Evolutionary conservation across 2,329 filamentous ascomycete genomes (phyloP).

Genomic region (Coleophoma eucalyptorum): DNA sequence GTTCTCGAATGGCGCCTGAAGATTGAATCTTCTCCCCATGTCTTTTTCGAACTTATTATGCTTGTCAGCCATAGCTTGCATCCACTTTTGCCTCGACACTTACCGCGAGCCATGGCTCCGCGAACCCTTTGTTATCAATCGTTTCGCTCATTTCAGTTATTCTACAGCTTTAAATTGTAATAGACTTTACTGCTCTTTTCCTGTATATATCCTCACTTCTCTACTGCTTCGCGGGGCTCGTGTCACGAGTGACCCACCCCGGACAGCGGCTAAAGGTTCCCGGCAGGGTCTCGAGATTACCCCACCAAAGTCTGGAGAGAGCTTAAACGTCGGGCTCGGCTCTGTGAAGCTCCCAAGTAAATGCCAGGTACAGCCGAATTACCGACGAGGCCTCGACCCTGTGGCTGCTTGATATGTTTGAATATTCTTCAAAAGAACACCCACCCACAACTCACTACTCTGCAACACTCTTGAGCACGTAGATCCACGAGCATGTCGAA

Average conservation of each 20-base stretch:
- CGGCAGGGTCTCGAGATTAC: background rate
- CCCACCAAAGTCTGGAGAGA: background rate
- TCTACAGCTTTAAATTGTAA: too few species aligned
- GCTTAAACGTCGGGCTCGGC: conserved; percentile 8
- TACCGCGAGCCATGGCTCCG: conserved; percentile 10
- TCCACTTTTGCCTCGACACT: background rate
- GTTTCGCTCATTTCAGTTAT: background rate
- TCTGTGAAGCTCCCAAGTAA: background rate
- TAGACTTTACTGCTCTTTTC: too few species aligned
- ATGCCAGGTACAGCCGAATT: background rate
- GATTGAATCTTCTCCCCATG: conserved; percentile 6
- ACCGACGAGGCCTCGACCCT: background rate
- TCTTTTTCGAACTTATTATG: conserved; percentile 11
- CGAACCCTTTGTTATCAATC: conserved; percentile 5
- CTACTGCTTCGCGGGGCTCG: background rate
- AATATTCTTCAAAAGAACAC: background rate
- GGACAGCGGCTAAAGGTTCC: conserved; percentile 8
- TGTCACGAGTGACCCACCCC: background rate
- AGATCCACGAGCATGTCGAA: background rate
- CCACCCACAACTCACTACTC: background rate
- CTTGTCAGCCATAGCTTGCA: too few species aligned
- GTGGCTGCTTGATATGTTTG: background rate
- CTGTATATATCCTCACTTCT: too few species aligned
- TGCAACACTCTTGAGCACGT: background rate
- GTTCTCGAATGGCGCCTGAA: conserved; percentile 3